Evolutionary conservation across 805 yeast species (phyloP).

Genomic region (Tetrapisispora fleetii): DNA sequence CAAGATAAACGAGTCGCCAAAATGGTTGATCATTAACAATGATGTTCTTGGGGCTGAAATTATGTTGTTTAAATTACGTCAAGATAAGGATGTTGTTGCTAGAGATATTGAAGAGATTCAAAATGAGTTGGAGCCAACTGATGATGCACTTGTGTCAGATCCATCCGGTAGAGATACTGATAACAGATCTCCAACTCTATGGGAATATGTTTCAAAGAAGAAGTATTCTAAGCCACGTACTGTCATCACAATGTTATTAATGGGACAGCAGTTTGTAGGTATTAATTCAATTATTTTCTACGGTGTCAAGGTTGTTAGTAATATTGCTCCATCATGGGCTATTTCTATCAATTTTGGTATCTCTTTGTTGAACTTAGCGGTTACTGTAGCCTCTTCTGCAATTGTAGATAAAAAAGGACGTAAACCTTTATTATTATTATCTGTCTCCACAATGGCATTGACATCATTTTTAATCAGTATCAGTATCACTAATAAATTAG

Average conservation of each 20-base stretch:
- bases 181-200: conserved; percentile 16
- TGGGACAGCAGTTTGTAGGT: conserved; percentile 87
- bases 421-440: conserved; percentile 55
- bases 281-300: conserved; percentile 88
- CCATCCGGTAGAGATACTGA: conserved; percentile 3
- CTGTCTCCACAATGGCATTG: conserved; percentile 60
- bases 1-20: conserved; percentile 65
- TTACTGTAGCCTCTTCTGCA: conserved; percentile 66
- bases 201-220: conserved; percentile 40
- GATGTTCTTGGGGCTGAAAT: conserved; percentile 31
- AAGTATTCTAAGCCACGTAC: conserved; percentile 48
- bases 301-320: conserved; percentile 77
- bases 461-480: conserved; percentile 53
- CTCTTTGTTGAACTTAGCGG: conserved; percentile 61
- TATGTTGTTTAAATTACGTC: conserved; percentile 30
- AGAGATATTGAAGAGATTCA: conserved; percentile 16
- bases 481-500: conserved; percentile 45
- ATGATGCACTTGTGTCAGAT: conserved; percentile 3
- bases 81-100: conserved; percentile 23
- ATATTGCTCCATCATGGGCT: conserved; percentile 62
- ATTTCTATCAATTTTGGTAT: conserved; percentile 65
- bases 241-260: conserved; percentile 61
- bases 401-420: conserved; percentile 72
- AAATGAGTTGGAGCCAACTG: not conserved
- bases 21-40: conserved; percentile 48